These are phyloP conservation scores for Pseudocercospora vitis DNA, from an alignment of 2,329 filamentous ascomycete genomes.

Conservation along the genomic window DNA sequence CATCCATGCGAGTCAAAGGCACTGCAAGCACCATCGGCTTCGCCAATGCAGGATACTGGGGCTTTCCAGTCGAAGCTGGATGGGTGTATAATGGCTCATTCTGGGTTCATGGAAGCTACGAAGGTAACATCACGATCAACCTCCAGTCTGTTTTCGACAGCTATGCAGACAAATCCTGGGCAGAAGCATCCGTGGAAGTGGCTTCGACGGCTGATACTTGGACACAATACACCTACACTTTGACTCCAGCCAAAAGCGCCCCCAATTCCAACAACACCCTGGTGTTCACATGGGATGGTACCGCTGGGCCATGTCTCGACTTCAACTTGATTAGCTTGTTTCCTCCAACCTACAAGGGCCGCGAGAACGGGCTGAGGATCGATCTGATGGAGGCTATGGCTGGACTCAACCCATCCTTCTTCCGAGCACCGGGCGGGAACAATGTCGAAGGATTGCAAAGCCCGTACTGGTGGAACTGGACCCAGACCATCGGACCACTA, in stretches of 20 bases:
- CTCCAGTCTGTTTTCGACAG: slow-evolving; percentile 40
- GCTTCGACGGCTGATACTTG: slow-evolving; percentile 32
- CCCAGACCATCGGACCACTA: slow-evolving; percentile 56
- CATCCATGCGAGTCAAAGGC: slow-evolving; percentile 48
- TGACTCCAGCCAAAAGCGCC: slow-evolving; percentile 36
- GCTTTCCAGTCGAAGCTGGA: slow-evolving; percentile 33
- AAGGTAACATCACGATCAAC: slow-evolving; percentile 31
- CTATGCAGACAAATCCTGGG: slow-evolving; percentile 36
- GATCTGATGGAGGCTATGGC: slow-evolving; percentile 48
- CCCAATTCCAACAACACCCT: slow-evolving; percentile 54
- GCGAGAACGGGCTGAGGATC: slow-evolving; percentile 52
- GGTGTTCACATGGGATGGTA: slow-evolving; percentile 46
- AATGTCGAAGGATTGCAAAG: slow-evolving; percentile 50
- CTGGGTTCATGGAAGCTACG: slow-evolving; percentile 35
- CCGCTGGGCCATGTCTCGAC: slow-evolving; percentile 43
- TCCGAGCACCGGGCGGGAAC: slow-evolving; percentile 65
- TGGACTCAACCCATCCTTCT: slow-evolving; percentile 43
- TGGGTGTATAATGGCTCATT: slow-evolving; percentile 37
- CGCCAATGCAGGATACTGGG: slow-evolving; percentile 46
- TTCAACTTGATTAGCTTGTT: slow-evolving; percentile 56
- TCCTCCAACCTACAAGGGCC: slow-evolving; percentile 55
- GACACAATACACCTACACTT: slow-evolving; percentile 36
- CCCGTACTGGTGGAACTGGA: slow-evolving; percentile 46
- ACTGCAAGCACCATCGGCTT: slow-evolving; percentile 39
- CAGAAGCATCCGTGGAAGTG: slow-evolving; percentile 29